These are phyloP conservation scores for Candida vaughaniae DNA, from an alignment of 805 yeast genomes.

Conservation along the genomic window DNA sequence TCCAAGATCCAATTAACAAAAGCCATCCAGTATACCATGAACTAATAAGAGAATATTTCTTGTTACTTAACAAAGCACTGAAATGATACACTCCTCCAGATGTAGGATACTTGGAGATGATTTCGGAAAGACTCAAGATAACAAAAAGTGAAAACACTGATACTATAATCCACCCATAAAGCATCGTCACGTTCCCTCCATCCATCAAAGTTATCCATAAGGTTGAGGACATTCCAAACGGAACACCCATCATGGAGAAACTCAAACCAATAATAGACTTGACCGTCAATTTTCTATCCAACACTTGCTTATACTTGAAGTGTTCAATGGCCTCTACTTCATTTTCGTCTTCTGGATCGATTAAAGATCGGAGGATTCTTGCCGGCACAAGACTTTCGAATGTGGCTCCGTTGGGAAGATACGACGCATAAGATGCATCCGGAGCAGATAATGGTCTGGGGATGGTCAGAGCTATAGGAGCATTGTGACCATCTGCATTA, in stretches of 20 bases:
- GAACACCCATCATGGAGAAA: constrained; percentile 79
- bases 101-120: constrained; percentile 72
- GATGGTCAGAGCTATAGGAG: background rate
- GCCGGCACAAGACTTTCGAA: constrained; percentile 13
- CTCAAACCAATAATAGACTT: constrained; percentile 75
- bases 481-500: no score
- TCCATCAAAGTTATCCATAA: constrained; percentile 68
- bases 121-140: constrained; percentile 73
- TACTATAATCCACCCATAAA: constrained; percentile 72
- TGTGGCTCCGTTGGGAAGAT: constrained; percentile 4
- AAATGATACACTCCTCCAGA: constrained; percentile 78
- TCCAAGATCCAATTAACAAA: constrained; percentile 71
- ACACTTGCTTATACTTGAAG: constrained; percentile 70
- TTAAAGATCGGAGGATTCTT: constrained; percentile 8
- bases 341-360: constrained; percentile 37
- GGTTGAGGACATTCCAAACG: constrained; percentile 73
- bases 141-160: constrained; percentile 63
- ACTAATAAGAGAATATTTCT: constrained; percentile 52
- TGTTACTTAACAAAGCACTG: constrained; percentile 66
- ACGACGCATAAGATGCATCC: constrained; percentile 11
- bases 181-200: constrained; percentile 75
- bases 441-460: constrained; percentile 5
- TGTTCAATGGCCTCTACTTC: constrained; percentile 62
- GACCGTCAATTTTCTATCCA: constrained; percentile 66
- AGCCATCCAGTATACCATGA: constrained; percentile 84